Conservation (phyloP, 2,329 filamentous ascomycete genomes). For the Fusarium sp. region DNA sequence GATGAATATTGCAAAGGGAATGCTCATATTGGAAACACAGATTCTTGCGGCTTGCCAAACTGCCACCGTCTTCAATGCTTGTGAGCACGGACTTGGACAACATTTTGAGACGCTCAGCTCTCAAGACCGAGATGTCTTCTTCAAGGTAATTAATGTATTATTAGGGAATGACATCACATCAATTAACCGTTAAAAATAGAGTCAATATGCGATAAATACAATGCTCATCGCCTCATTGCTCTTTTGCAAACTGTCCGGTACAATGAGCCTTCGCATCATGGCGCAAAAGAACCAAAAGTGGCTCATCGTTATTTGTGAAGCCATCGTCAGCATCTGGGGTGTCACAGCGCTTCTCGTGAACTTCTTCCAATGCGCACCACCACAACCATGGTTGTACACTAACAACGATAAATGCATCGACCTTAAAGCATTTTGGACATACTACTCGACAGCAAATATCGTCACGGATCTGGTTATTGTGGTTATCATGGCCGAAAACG, state of each 20-base stretch:
- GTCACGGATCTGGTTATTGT: conserved; percentile 48
- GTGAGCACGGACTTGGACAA: conserved; percentile 45
- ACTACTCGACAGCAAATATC: conserved; percentile 48
- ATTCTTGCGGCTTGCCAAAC: conserved; percentile 42
- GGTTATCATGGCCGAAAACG: conserved; percentile 47
- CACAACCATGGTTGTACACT: conserved; percentile 47
- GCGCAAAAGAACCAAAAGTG: conserved; percentile 41
- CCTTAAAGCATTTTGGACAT: conserved; percentile 43
- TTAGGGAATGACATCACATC: background rate
- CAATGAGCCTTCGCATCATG: conserved; percentile 46
- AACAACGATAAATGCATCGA: conserved; percentile 42
- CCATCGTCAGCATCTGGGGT: conserved; percentile 44
- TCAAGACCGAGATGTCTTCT: conserved; percentile 33
- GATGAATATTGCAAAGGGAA: background rate
- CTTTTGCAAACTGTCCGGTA: conserved; percentile 46
- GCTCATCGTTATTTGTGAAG: conserved; percentile 35
- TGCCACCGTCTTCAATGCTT: conserved; percentile 33
- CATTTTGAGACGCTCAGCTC: conserved; percentile 31
- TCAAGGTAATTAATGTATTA: conserved; percentile 40
- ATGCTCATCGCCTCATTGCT: conserved; percentile 46
- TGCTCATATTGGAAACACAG: conserved; percentile 15
- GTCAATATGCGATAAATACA: conserved; percentile 45
- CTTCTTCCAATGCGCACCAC: conserved; percentile 47
- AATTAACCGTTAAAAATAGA: conserved; percentile 31
- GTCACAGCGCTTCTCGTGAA: conserved; percentile 42